Conservation (phyloP, 495 filamentous ascomycete species). For the Penicillium tannophilum region DNA sequence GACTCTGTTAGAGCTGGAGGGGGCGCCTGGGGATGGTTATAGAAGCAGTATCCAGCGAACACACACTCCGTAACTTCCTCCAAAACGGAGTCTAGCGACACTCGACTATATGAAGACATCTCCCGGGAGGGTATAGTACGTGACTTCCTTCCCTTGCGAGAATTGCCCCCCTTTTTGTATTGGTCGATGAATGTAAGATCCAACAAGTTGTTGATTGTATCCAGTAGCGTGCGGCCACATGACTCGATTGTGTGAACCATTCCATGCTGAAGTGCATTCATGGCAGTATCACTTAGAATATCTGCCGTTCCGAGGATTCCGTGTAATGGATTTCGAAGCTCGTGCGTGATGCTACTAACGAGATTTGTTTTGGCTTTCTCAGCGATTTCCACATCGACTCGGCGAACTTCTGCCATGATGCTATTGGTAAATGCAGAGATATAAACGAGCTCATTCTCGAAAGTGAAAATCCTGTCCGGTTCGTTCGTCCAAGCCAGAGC, state of each 20-base stretch:
- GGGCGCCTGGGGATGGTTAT: slow-evolving; percentile 19
- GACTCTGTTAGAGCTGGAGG: slow-evolving; percentile 3
- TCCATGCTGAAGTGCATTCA: slow-evolving; percentile 56
- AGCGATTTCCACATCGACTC: slow-evolving; percentile 50
- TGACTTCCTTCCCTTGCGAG: slow-evolving; percentile 52
- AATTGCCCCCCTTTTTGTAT: slow-evolving; percentile 41
- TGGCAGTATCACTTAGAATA: slow-evolving; percentile 58
- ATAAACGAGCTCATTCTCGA: slow-evolving; percentile 49
- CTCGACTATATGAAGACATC: slow-evolving; percentile 17
- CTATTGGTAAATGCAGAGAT: slow-evolving; percentile 59
- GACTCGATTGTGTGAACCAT: slow-evolving; percentile 67
- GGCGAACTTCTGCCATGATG: slow-evolving; percentile 62
- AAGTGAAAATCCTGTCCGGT: slow-evolving; percentile 40
- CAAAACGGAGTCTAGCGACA: slow-evolving; percentile 49
- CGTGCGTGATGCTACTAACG: slow-evolving; percentile 70
- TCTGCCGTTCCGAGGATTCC: slow-evolving; percentile 65
- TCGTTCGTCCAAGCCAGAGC: slow-evolving; percentile 57
- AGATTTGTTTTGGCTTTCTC: slow-evolving; percentile 64
- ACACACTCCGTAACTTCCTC: slow-evolving; percentile 64
- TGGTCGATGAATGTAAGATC: slow-evolving; percentile 49
- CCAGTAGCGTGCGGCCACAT: slow-evolving; percentile 66
- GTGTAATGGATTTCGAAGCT: slow-evolving; percentile 68
- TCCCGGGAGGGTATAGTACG: slow-evolving; percentile 48
- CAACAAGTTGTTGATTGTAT: slow-evolving; percentile 68
- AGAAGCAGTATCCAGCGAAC: slow-evolving; percentile 52